Evolutionary conservation across 2,329 filamentous ascomycete genomes (phyloP).

Genomic region (Beauveria sp.): DNA sequence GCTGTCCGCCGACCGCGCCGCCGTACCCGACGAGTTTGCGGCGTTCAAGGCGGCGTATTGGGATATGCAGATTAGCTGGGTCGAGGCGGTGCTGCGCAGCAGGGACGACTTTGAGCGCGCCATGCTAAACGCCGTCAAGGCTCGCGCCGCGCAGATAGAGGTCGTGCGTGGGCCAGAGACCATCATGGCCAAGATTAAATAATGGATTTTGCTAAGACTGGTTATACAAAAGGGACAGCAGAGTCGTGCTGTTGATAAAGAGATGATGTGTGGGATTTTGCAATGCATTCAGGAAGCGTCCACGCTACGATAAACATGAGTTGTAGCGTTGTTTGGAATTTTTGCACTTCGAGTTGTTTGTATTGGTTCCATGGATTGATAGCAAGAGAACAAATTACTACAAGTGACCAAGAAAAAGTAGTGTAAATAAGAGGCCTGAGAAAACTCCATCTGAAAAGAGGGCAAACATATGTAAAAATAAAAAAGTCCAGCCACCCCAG

Average conservation of each 20-base stretch:
- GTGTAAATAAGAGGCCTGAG: conserved; percentile 1
- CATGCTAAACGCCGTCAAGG: conserved; percentile 84
- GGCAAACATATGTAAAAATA: background rate
- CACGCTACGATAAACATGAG: no score
- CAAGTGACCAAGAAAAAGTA: background rate
- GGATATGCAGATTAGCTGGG: conserved; percentile 92
- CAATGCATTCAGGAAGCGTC: background rate
- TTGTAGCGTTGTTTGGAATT: background rate
- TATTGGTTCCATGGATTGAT: background rate
- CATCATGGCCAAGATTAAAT: conserved; percentile 74
- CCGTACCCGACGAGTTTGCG: conserved; percentile 70
- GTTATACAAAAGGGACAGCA: background rate
- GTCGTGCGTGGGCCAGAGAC: conserved; percentile 78
- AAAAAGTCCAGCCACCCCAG: background rate
- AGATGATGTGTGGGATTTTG: background rate
- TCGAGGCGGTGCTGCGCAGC: conserved; percentile 79
- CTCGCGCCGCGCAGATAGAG: conserved; percentile 75
- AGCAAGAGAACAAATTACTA: background rate
- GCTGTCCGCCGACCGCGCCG: conserved; percentile 66
- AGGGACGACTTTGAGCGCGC: conserved; percentile 90
- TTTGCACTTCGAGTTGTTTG: background rate
- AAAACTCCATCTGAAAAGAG: conserved; percentile 4
- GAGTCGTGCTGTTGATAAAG: background rate
- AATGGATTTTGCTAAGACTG: background rate
- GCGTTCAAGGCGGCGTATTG: conserved; percentile 80